Evolutionary conservation across 2,329 filamentous ascomycete species (phyloP).

Genomic region (Penicillium thymicola): DNA sequence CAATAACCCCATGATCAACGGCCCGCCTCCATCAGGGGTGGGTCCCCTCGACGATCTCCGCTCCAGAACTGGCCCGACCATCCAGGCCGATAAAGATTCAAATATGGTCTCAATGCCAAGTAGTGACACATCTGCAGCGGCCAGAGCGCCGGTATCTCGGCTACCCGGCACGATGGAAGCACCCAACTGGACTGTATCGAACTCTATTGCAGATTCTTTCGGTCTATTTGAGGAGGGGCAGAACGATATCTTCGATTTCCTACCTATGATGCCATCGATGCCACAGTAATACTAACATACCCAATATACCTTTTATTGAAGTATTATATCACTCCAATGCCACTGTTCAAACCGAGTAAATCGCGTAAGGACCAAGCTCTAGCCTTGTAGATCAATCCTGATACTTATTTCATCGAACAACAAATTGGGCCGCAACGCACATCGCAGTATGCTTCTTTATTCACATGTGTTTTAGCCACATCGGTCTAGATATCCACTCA

Average conservation of each 20-base stretch:
- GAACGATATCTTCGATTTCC: slow-evolving; percentile 37
- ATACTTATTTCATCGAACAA: neutral
- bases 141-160: slow-evolving; percentile 24
- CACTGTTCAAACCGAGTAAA: neutral
- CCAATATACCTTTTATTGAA: neutral
- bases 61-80: slow-evolving; percentile 16
- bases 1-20: slow-evolving; percentile 19
- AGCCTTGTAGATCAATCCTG: slow-evolving; percentile 1
- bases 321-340: neutral
- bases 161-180: slow-evolving; percentile 32
- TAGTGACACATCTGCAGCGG: slow-evolving; percentile 16
- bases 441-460: neutral
- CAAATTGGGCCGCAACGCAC: slow-evolving; percentile 18
- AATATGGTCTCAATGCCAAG: slow-evolving; percentile 17
- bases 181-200: slow-evolving; percentile 37
- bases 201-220: slow-evolving; percentile 37
- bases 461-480: slow-evolving; percentile 12
- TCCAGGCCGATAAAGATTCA: slow-evolving; percentile 20
- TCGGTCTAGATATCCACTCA: neutral
- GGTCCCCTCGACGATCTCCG: slow-evolving; percentile 19
- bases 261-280: slow-evolving; percentile 34
- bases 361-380: neutral
- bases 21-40: slow-evolving; percentile 15
- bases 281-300: slow-evolving; percentile 15
- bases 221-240: slow-evolving; percentile 37